Percentiles rank a stretch among this genome's conserved stretches.
These are phyloP conservation scores for Speleostelium caveatum DNA, from an alignment of 78 protist species.

Conservation along the genomic window DNA sequence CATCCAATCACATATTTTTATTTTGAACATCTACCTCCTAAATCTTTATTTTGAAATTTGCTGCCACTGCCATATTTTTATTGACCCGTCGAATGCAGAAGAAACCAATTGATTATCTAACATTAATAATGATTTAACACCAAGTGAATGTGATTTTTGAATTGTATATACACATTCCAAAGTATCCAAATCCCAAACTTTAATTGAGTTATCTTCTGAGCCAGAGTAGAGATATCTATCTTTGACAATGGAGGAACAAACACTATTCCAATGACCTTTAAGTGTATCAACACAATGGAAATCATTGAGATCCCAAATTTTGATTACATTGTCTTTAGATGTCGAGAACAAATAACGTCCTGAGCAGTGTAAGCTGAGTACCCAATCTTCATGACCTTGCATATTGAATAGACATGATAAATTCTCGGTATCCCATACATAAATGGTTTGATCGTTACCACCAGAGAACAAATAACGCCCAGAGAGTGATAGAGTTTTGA, in stretches of 20 bases:
- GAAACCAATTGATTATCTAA: conserved; percentile 36
- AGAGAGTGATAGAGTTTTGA: conserved; percentile 25
- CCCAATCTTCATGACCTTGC: conserved; percentile 82
- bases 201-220: conserved; percentile 61
- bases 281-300: conserved; percentile 66
- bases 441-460: conserved; percentile 61
- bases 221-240: conserved; percentile 66
- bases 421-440: conserved; percentile 75
- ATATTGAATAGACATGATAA: conserved; percentile 33
- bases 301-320: conserved; percentile 72
- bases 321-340: conserved; percentile 58
- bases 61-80: conserved; percentile 73
- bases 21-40: too few species aligned
- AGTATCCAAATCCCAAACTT: conserved; percentile 76
- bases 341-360: conserved; percentile 54
- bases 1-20: too few species aligned
- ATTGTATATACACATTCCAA: conserved; percentile 52
- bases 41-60: not conserved
- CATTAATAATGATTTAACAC: conserved; percentile 33
- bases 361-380: conserved; percentile 25
- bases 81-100: conserved; percentile 52
- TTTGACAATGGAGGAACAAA: conserved; percentile 42
- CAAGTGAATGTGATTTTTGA: conserved; percentile 63
- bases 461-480: conserved; percentile 66
- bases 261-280: conserved; percentile 68